Base-by-base conservation (phyloP, 805 yeast genomes). In the Barnettozyma salicaria region DNA sequence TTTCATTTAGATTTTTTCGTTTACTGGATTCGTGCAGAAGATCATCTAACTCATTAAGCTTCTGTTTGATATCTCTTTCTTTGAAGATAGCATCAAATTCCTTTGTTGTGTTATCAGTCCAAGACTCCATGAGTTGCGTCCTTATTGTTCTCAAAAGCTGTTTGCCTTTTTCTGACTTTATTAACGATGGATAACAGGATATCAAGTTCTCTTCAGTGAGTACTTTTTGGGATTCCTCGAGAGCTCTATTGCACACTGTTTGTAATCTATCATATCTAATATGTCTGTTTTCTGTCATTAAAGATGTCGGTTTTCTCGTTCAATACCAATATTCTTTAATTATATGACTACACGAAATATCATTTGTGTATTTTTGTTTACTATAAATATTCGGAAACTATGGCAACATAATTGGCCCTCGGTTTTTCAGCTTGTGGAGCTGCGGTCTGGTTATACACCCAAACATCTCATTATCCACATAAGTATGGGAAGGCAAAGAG, bases 21-120 rank as follows among this genome's bases (percentile, higher is more conserved):
- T 27, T 32, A 14, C 41, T 48, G 4, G 75, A 75, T 7, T 42
- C 44, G 9, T 58, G 58, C 20, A 71, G 61, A 21, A 70, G 54
- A 32, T 67, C 72, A 46, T 71, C 77, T 34, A 71, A 49, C 30
- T 64, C 66, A 41, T 70, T 52, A 20, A 71, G 51, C 36, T 66
- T 70, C 26, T 19, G 30, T 36, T 67, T 62, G 12, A 70, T 50
- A 14, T 65, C 60, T 12, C 72, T 39, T 34, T 77, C 81, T 7
- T 56, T 48, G 47, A 68, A 72, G 3, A 77, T 71, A 16, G 70
- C 63, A 4, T 67, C 66, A 39, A 76, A 74, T 46, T 76, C 82
- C 23, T 60, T 60, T 27, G 60, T 41, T 3, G 70, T 56, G 26
- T 64, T 65, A 8, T 52, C 42, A 23, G 55, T 60, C 74, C 78